Base-by-base conservation (phyloP, 176 grass and related monocot species). In the Bothriochloa decipiens region DNA sequence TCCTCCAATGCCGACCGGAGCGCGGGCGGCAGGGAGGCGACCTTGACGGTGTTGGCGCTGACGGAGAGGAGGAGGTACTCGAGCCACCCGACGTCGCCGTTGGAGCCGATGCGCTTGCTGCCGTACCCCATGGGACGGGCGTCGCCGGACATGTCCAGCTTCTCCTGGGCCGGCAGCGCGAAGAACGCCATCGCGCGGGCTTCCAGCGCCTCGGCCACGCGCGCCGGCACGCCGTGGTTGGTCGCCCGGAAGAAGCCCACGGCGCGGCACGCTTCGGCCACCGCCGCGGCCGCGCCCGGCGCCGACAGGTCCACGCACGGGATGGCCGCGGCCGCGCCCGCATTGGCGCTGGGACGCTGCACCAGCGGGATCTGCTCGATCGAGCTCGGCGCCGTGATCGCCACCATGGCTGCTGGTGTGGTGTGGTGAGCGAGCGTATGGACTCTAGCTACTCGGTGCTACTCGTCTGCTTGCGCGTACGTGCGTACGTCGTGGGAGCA, bases 1-100 rank as follows among this genome's bases (percentile, higher is more conserved):
- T 92, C 95, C 67, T 91, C 90, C 84, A 97, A 17, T 46, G 81
- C 85, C 1, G 16, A 63, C 87, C 78, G 50, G 75, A 90, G 84
- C 2, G 84, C 0, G 0, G 40, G 12, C 7, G 89, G 89, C 60
- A 90, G 75, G n/a, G 81, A 75, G 5, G 68, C 49, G 6, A 16
- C 4, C 0, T 23, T 22, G 2, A 82, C 55, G 73, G 80, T 61
- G 68, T 57, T 35, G 37, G 84, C 22, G 58, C 13, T 40, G 23
- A 80, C 20, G 80, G 89, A 69, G 61, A 90, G 80, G 28, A 97
- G 89, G 42, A 97, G 90, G 85, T 97, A 97, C 88, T 97, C 95
- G 0, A 97, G 74, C 95, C 95, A 94, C 15, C 95, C 95, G 6
- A 91, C 62, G 83, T 97, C 95, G 60, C 95, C 95, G 89, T 92